A percentile compares a stretch with the other conserved stretches of the same genome.
phyloP scores from a whole-genome alignment of 192 early-diverging fungal genomes.

The Backusella tarrabulga region DNA sequence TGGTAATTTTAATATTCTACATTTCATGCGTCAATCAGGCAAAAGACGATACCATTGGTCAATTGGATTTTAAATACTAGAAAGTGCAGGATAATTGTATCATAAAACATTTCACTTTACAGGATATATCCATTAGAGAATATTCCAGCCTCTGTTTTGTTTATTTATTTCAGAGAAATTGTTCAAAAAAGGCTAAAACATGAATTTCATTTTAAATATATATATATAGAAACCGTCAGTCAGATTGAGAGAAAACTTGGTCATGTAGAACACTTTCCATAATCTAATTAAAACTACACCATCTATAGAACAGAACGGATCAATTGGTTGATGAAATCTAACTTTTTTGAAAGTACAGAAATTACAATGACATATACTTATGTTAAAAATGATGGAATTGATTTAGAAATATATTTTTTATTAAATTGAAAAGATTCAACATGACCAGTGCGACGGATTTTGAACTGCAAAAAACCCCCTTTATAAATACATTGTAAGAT shows the following conservation, averaged over 20 bases:
- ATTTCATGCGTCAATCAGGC: neutral
- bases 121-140: neutral
- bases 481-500: neutral
- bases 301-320: neutral
- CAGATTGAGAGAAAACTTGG: neutral
- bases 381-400: too few relatives aligned
- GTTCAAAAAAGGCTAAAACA: neutral
- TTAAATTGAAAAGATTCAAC: neutral
- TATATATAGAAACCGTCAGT: too few relatives aligned
- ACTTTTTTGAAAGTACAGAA: neutral
- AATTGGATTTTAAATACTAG: neutral
- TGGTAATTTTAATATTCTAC: neutral
- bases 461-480: neutral
- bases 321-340: too few relatives aligned
- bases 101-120: neutral
- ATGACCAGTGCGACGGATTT: neutral
- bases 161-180: neutral
- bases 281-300: neutral
- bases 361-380: too few relatives aligned
- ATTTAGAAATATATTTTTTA: too few relatives aligned
- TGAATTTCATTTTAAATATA: too few relatives aligned
- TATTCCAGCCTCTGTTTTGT: neutral
- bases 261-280: neutral
- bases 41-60: neutral
- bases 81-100: neutral